Base-by-base conservation (phyloP, 2,329 filamentous ascomycete species). In the Dothistroma pini region DNA sequence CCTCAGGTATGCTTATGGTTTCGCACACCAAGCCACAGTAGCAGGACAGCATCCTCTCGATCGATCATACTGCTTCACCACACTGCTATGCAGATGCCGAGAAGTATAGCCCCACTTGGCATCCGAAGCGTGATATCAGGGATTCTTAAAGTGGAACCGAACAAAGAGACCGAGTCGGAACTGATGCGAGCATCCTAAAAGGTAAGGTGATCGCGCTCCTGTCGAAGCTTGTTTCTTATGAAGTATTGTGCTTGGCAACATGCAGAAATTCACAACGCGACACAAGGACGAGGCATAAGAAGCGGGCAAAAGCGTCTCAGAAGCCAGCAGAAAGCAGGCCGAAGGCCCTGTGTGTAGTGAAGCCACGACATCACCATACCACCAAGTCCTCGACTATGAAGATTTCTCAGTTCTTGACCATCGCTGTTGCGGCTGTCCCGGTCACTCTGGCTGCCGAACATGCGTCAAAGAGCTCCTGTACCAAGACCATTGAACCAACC, bases 401-500 rank as follows among this genome's bases (percentile, higher is more conserved):
- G 21, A 4, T 53, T 9, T 29, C 14, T 14, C 38, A 41, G 38
- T 6, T 41, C 6, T 32, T 48, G 32, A 21, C 21, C 12, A 12
- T 58, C 21, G 19, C 22, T 10, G 11, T 16, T 11, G n/a, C 35
- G 4, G 22, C 49, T 21, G 11, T 35, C 3, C 16, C 35, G 2
- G 6, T 21, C 2, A 14, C 49, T 21, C 56, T 53, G 22, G 49
- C 21, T 25, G 31, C 56, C 50, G 41, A 50, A 49, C 1, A 11
- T 16, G 44, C 38, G 6, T 10, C 49, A 21, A 8, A 21, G 19
- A 44, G 19, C 12, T 25, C 35, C 50, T 61, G 59, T 48, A 64
- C 62, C 25, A 56, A 44, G n/a, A 64, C 62, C 19, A 50, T 57
- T n/a, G 55, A 48, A 3, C 58, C 62, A 52, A 64, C 62, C 50